Evolutionary conservation across 2,329 filamentous ascomycete genomes (phyloP), one percentile per base, ranked within the genome.

Genomic region (Apiospora phragmitis): DNA sequence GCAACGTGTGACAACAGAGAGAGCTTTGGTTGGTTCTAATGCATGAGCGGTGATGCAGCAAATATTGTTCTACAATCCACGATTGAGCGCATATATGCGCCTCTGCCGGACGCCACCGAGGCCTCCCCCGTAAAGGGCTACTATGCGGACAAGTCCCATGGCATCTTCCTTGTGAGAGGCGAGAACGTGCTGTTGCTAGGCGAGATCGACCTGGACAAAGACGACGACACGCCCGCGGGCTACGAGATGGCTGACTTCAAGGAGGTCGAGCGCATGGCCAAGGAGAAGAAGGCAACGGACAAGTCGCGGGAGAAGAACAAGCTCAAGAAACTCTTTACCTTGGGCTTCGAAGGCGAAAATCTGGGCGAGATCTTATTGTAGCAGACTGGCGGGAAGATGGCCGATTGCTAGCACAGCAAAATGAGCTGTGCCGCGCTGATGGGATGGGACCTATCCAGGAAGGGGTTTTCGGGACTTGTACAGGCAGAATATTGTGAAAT

Each of bases 181-280:
- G 96, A 99, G 84, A 99, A 99, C 81, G 96, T 99, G n/a, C 87
- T 97, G 68, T 86, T 99, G 62, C 88, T 98, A 24, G 96, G 96
- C 47, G 97, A 98, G 83, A 97, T 99, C 77, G 96, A 99, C 80
- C 89, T 99, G 32, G 96, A 99, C 85, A 94, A 93, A 79, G 96
- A 99, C 82, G 96, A 99, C 81, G 91, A 97, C 71, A 87, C 94
- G 18, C 94, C 94, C 0, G 81, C 86, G 5, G 90, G 91, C 42
- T 94, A 92, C 73, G 84, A 89, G 76, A 79, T 81, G 73, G 94
- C 90, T 1, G 87, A 93, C 0, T 85, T 90, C 66, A 88, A 92
- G 65, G 83, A 91, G 73, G 93, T 97, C 47, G 90, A 91, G 74
- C 89, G 88, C 72, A 81, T 96, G 62, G 92, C 92, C 74, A 93